Conservation (phyloP, 2,329 filamentous ascomycete species). For the Fusarium sp. region DNA sequence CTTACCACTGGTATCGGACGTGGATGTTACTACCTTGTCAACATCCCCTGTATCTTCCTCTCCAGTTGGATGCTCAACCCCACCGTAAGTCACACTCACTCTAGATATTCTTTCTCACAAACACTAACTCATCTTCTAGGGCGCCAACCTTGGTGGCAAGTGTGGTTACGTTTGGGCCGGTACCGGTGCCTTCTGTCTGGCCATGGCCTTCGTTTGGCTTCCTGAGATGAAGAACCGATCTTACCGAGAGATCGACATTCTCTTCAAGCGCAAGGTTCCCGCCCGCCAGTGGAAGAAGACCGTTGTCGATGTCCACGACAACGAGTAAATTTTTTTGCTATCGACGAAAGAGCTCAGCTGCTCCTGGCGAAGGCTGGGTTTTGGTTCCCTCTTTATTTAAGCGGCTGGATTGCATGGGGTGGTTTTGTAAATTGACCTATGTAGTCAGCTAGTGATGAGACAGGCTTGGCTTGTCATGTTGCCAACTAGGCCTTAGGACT, state of each 20-base stretch:
- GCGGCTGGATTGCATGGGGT: slow-evolving; percentile 6
- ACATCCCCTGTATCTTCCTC: slow-evolving; percentile 76
- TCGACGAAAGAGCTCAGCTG: background rate
- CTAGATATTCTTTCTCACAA: background rate
- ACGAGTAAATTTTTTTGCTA: slow-evolving; percentile 62
- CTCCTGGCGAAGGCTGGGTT: background rate
- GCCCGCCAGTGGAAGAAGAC: slow-evolving; percentile 69
- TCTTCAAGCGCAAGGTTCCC: slow-evolving; percentile 65
- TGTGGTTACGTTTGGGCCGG: slow-evolving; percentile 71
- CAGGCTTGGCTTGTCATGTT: background rate
- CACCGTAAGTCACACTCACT: slow-evolving; percentile 48
- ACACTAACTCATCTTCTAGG: slow-evolving; percentile 47
- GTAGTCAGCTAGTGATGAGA: background rate
- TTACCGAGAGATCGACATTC: slow-evolving; percentile 71
- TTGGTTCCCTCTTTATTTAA: slow-evolving; percentile 7
- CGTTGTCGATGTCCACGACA: slow-evolving; percentile 67
- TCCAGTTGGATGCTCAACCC: slow-evolving; percentile 71
- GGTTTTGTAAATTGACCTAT: slow-evolving; percentile 2
- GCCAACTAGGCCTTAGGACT: background rate
- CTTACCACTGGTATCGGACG: slow-evolving; percentile 75
- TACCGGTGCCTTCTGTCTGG: slow-evolving; percentile 67
- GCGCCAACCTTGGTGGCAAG: slow-evolving; percentile 62
- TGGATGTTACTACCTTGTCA: slow-evolving; percentile 71
- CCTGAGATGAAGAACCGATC: slow-evolving; percentile 69
- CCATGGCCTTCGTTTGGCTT: slow-evolving; percentile 61